Evolutionary conservation across 2,329 filamentous ascomycete species (phyloP).

Genomic region (Diatrype stigma): DNA sequence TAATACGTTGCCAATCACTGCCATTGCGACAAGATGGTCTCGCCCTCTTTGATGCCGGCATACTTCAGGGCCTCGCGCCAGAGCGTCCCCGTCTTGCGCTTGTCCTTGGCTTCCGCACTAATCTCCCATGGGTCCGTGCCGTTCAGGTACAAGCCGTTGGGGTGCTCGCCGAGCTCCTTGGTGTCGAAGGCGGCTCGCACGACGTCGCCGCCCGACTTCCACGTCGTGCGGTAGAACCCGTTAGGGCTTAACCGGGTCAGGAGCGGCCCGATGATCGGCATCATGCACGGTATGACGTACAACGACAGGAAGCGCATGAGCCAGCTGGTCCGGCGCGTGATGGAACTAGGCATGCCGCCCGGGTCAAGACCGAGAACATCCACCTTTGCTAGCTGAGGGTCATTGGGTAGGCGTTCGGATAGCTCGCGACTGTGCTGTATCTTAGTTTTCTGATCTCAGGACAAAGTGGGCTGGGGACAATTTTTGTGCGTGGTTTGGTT

Average conservation of each 20-base stretch:
- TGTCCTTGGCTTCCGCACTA: conserved; percentile 15
- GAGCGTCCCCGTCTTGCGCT: conserved; percentile 9
- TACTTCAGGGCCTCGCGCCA: conserved; percentile 14
- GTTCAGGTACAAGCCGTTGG: conserved; percentile 16
- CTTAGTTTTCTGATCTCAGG: conserved; percentile 2
- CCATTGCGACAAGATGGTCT: conserved; percentile 15
- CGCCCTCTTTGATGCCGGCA: conserved; percentile 11
- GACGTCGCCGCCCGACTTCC: conserved; percentile 24
- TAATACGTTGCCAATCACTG: conserved; percentile 1
- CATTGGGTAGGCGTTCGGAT: conserved; percentile 14
- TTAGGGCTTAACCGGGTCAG: conserved; percentile 19
- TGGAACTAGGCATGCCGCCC: conserved; percentile 19
- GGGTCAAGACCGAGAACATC: conserved; percentile 26
- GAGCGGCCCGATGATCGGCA: conserved; percentile 12
- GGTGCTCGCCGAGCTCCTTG: conserved; percentile 15
- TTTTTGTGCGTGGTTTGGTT: not conserved
- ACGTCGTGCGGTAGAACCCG: conserved; percentile 18
- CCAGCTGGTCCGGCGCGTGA: conserved; percentile 17
- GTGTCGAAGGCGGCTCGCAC: conserved; percentile 23
- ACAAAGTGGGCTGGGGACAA: not conserved
- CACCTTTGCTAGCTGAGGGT: conserved; percentile 19
- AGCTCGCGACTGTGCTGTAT: conserved; percentile 16
- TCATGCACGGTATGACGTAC: conserved; percentile 5
- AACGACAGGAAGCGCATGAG: conserved; percentile 11
- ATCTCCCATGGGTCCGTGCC: conserved; percentile 7